Conservation (phyloP, 257 asterid genomes). For the Ehretia macrophylla region DNA sequence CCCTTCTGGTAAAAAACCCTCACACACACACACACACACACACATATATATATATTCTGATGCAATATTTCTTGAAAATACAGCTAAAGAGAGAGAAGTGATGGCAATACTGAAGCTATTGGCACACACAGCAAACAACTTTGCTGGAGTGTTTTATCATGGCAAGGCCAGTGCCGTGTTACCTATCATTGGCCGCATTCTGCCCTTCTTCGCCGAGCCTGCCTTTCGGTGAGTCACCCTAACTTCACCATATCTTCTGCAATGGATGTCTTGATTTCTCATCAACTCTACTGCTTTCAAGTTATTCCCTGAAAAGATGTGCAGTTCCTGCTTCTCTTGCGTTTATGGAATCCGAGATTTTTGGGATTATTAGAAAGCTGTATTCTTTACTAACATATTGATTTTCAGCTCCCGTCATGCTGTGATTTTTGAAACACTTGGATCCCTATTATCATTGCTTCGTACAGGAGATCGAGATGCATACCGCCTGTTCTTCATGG, state of each 20-base stretch:
- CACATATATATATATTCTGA: too few relatives aligned
- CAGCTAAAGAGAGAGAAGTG: constrained; percentile 81
- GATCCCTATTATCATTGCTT: constrained; percentile 68
- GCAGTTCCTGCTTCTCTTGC: too few relatives aligned
- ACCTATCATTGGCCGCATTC: constrained; percentile 68
- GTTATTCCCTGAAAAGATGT: too few relatives aligned
- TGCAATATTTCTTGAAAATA: background rate
- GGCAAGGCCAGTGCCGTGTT: constrained; percentile 72
- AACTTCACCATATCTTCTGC: constrained; percentile 4
- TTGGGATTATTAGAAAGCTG: too few relatives aligned
- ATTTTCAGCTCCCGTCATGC: constrained; percentile 58
- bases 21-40: background rate
- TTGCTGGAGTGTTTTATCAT: constrained; percentile 76
- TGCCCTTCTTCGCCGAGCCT: constrained; percentile 71
- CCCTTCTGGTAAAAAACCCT: constrained; percentile 37
- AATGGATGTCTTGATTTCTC: too few relatives aligned
- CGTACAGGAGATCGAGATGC: constrained; percentile 85
- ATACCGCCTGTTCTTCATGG: constrained; percentile 74
- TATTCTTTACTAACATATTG: too few relatives aligned
- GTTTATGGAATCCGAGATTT: too few relatives aligned
- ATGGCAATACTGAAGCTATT: constrained; percentile 65
- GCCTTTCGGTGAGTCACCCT: constrained; percentile 44
- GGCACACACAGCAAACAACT: constrained; percentile 66
- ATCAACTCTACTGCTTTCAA: too few relatives aligned
- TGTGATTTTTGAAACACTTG: constrained; percentile 61